Base-by-base conservation (phyloP, 768 basidiomycete species). In the Amanita inopinata region DNA sequence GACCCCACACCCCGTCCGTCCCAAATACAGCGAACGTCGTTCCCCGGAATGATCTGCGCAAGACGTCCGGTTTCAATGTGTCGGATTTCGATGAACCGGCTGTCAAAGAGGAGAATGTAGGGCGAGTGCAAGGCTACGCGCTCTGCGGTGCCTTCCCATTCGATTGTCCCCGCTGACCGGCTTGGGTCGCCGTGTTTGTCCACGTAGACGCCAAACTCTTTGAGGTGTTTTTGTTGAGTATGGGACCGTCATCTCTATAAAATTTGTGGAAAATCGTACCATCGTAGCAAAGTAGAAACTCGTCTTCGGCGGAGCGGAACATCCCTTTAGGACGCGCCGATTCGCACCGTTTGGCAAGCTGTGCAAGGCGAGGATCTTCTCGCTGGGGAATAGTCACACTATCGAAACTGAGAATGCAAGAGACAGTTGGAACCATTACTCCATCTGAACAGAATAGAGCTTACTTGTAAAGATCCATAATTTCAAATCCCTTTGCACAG, bases 61-160 rank as follows among this genome's bases (percentile, higher is more conserved):
- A 90, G 73, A 0, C 83, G 73, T 3, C 88, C 86, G 0, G 80
- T 85, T 49, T 80, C 75, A 49, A 89, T 73, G 57, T 91, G 83
- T 17, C 91, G 78, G 30, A 96, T 74, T 61, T 96, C 91, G 51
- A 96, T 85, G 64, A 96, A 93, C 2, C 85, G 81, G 6, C 78
- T 71, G 56, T 93, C 89, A 57, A 94, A 89, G 35, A 92, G 74
- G 32, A 93, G 69, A 35, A 97, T 68, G 54, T 91, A 91, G 1
- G 91, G 92, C 33, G 82, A 76, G 56, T 93, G 91, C 64, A 88
- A 80, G 1, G 90, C 89, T 17, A 88, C 88, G 23, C 79, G 80
- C 50, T 92, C 88, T 0, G 88, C 89, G 0, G 76, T 83, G 12
- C 91, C 89, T 59, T 98, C 93, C 90, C 91, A 98, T 59, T 98